Base-by-base conservation (phyloP, 805 yeast species). In the Wickerhamiella sergipiensis region DNA sequence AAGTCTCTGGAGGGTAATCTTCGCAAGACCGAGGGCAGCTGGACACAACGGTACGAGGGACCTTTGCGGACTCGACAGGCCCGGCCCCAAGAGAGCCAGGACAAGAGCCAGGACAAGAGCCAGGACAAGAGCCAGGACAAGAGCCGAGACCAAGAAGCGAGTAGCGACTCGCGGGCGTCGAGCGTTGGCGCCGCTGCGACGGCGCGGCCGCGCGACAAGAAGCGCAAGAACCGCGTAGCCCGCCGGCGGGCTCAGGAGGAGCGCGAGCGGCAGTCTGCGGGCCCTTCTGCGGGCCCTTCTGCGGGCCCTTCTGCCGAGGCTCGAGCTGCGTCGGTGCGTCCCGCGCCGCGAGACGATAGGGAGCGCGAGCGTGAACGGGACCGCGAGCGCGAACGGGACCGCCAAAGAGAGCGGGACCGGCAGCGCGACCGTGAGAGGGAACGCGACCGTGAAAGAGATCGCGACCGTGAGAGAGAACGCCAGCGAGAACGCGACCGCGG, bases 321-420 rank as follows among this genome's bases (percentile, higher is more conserved):
- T 3, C 46, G 38, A 3, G 36, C 33, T 12, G 33, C 33, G 33
- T 29, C 33, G 12, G 33, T 29, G 4, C 33, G 33, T 3, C 33
- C 33, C 15, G 15, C 15, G 12, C 33, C 33, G 3, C 33, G 21
- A 19, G 21, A 24, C 10, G 21, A n/a, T 36, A 36, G 46, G 5
- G 46, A 43, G 3, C 38, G 46, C 8, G 46, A 24, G 17, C 46
- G 46, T 13, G 38, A 43, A 15, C 46, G 46, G 4, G 46, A 24
- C 19, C 46, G 46, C 10, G 33, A 29, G 2, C 24, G 45, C 17
- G 45, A 38, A 4, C 6, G 42, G 26, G 21, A 24, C 46, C 46
- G 46, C 15, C 38, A 43, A 12, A 8, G 46, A 6, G 46, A 24
- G 17, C 46, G 46, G 2, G 38, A 43, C 5, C 46, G 46, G 12